Evolutionary conservation across 176 grass and related monocot species (phyloP), one percentile per base, ranked within the genome.

Genomic region (Otatea glauca): DNA sequence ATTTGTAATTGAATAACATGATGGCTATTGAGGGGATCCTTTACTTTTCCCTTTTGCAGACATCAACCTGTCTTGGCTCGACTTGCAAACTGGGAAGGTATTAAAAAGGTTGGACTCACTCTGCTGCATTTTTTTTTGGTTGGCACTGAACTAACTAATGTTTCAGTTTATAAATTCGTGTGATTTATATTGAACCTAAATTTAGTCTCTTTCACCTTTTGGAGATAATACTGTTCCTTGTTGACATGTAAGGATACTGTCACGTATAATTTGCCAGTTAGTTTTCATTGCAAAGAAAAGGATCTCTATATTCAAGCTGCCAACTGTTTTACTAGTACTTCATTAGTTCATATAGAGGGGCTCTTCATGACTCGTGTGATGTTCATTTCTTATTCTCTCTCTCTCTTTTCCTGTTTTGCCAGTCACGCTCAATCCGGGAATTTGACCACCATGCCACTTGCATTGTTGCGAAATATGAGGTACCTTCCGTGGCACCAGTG

Each of bases 41-140:
- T 95, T 2, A 9, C 14, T 56, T 56, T n/a, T 68, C 47, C 71
- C 75, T 74, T 81, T 77, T 89, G 44, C 81, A 96, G 96, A 76
- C 96, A 99, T 85, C 93, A 99, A 76, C 77, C 89, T 83, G 39
- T 91, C 16, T 89, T 94, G 83, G 88, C 88, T 39, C 89, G 96
- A 85, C 91, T 99, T 65, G 96, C 96, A 72, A 96, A 99, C 48
- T 99, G 96, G 93, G 96, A 99, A 54, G 88, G 86, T 62, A 99
- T 99, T 85, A 89, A 39, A 79, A 96, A 99, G 93, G 96, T 99
- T 79, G 55, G 78, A 12, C 62, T 77, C 9, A 27, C 42, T 85
- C 78, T 65, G 13, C 66, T 86, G 35, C 53, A 73, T 79, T 70
- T 37, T 49, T 58, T 81, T 47, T 53, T 29, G 29, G 7, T 72